Evolutionary conservation across 306 rosid species (phyloP), one percentile per base, ranked within the genome.

Genomic region (Dryas drummondii): DNA sequence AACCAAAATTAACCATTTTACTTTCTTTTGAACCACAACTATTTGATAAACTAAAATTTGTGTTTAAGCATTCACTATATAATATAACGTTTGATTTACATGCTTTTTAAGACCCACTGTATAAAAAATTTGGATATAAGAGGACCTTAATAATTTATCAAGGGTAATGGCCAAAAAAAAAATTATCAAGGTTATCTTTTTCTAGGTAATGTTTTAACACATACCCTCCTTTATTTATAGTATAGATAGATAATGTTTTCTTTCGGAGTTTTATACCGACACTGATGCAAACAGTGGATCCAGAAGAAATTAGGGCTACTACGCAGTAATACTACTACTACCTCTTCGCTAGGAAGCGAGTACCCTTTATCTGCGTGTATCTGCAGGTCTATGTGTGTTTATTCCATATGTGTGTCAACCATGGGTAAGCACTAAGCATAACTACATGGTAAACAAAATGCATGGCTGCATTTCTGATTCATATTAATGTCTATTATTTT

Each of bases 251-350:
- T 40, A 40, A 40, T 14, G 5, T 32, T 61, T 61, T 32, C 9
- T 15, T 62, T 62, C 5, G 48, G 10, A 3, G 6, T 62, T 62
- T 5, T 10, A 62, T 62, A 62, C 26, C 6, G 48, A 62, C 48
- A 62, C 48, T 62, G 68, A 62, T 62, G 48, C 16, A 40, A 40
- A 62, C 4, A 62, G 44, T 59, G 11, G 68, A 62, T n/a, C 19
- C 7, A 61, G 47, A 61, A 61, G 47, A 61, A 37, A 61, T 61
- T 61, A 61, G 66, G 65, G 66, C 10, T 61, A 4, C 47, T 14
- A 6, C 27, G 47, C 16, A 37, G 44, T 26, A 26, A 27, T 59
- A 27, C 44, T 16, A 27, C 42, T 32, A 32, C 4, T 13, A 61
- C 41, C 2, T 62, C 49, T 41, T 41, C 26, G 49, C 26, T 41